phyloP scores from a whole-genome alignment of 495 filamentous ascomycete genomes.

The Talaromyces proteolyticus region DNA sequence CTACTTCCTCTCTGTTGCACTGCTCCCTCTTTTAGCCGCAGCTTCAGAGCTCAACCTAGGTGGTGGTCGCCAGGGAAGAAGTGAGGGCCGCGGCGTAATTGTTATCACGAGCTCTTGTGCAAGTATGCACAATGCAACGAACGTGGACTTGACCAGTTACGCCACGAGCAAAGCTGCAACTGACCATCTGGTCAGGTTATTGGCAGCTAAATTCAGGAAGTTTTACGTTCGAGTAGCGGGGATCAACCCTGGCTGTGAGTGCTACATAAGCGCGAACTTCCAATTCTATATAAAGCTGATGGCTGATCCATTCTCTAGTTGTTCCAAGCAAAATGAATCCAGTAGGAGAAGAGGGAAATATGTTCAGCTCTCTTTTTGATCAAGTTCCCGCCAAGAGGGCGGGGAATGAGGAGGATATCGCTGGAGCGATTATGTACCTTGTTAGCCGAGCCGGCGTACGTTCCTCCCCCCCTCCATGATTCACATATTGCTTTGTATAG shows the following conservation, averaged over 20 bases:
- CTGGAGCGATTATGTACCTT: conserved; percentile 32
- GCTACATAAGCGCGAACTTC: no score
- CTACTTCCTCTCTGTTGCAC: conserved; percentile 36
- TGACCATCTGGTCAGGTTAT: conserved; percentile 35
- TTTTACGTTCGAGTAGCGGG: conserved; percentile 37
- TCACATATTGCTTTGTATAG: no score
- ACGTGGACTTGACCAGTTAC: conserved; percentile 41
- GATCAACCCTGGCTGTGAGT: conserved; percentile 43
- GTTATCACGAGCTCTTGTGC: conserved; percentile 38
- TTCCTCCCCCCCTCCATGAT: no score
- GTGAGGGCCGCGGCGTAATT: conserved; percentile 33
- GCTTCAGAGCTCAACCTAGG: no score
- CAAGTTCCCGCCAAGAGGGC: conserved; percentile 38
- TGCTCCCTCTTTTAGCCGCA: conserved; percentile 30
- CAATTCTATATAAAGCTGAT: no score
- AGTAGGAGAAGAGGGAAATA: conserved; percentile 33
- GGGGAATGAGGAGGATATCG: conserved; percentile 30
- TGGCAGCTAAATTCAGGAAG: conserved; percentile 34
- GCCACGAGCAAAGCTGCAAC: conserved; percentile 39
- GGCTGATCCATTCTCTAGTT: conserved; percentile 24
- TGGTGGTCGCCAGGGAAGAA: no score
- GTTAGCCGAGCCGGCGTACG: conserved; percentile 33
- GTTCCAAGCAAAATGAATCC: conserved; percentile 44
- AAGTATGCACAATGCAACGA: conserved; percentile 42
- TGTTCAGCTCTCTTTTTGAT: conserved; percentile 35